These are phyloP conservation scores for Jimgerdemannia flammicorona DNA, from an alignment of 192 early-diverging fungal species.

Conservation along the genomic window DNA sequence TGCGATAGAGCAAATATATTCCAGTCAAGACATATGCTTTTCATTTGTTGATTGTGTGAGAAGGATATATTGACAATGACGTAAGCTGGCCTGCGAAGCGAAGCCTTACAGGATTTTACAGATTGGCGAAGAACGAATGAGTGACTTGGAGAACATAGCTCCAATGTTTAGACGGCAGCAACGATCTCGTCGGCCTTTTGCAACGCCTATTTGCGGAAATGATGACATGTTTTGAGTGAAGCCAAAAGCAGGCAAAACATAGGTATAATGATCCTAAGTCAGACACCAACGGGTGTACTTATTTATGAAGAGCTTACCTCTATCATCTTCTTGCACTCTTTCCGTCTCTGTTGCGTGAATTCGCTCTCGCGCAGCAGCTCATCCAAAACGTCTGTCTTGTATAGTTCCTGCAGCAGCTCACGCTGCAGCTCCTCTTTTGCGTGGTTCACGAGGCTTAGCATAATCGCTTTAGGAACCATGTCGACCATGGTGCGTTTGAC, in stretches of 20 bases:
- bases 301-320: conserved; percentile 30
- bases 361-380: conserved; percentile 97
- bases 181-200: conserved; percentile 80
- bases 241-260: conserved; percentile 1
- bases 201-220: conserved; percentile 41
- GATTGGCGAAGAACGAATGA: background rate
- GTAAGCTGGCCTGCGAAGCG: background rate
- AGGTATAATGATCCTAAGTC: conserved; percentile 1
- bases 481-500: conserved; percentile 97
- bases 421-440: conserved; percentile 94
- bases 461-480: conserved; percentile 97
- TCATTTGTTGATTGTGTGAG: background rate
- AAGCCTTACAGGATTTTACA: background rate
- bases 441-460: conserved; percentile 92
- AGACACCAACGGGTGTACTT: background rate
- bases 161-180: conserved; percentile 23
- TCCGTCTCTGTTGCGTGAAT: conserved; percentile 80
- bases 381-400: conserved; percentile 91
- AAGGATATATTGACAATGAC: background rate
- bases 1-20: background rate
- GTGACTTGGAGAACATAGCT: background rate
- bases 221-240: background rate
- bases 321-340: conserved; percentile 99
- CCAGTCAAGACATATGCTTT: too few relatives aligned
- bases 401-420: conserved; percentile 92